phyloP scores from a whole-genome alignment of 2,329 filamentous ascomycete genomes.

The Sarocladiaceae sp. region DNA sequence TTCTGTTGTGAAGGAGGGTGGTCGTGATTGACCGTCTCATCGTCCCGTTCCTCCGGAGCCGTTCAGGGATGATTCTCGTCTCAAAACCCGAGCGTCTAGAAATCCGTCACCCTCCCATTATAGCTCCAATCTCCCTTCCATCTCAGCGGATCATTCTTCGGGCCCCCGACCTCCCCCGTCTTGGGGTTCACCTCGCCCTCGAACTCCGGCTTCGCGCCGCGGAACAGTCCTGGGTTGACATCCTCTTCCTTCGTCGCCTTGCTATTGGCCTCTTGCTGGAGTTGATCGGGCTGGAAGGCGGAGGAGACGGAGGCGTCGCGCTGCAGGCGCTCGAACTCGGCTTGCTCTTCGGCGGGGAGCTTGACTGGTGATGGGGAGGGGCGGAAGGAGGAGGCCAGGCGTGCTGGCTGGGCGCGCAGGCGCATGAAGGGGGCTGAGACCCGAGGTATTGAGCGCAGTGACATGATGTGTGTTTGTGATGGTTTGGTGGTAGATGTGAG shows the following conservation, averaged over 20 bases:
- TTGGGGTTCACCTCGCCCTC: constrained; percentile 85
- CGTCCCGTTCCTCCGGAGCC: too few relatives aligned
- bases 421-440: constrained; percentile 15
- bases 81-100: constrained; percentile 44
- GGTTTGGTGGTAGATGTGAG: constrained; percentile 12
- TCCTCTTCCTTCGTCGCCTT: constrained; percentile 16
- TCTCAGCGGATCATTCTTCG: constrained; percentile 91
- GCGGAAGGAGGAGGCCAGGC: constrained; percentile 34
- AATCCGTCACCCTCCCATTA: constrained; percentile 92
- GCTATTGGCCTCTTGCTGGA: constrained; percentile 10
- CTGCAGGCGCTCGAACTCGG: constrained; percentile 84
- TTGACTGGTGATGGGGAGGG: constrained; percentile 69
- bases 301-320: constrained; percentile 46
- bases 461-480: constrained; percentile 7
- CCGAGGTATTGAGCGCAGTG: constrained; percentile 2
- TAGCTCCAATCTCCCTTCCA: constrained; percentile 91
- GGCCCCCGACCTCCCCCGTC: constrained; percentile 92
- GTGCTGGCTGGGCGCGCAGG: constrained; percentile 10
- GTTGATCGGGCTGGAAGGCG: constrained; percentile 28
- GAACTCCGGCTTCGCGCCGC: constrained; percentile 84
- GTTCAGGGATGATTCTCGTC: too few relatives aligned
- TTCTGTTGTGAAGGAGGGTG: constrained; percentile 8
- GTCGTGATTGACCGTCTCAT: too few relatives aligned
- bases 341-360: constrained; percentile 82
- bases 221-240: constrained; percentile 55